These are phyloP conservation scores for maize (Zea mays) DNA, from an alignment of 176 grass and related monocot species.

Conservation along the genomic window DNA sequence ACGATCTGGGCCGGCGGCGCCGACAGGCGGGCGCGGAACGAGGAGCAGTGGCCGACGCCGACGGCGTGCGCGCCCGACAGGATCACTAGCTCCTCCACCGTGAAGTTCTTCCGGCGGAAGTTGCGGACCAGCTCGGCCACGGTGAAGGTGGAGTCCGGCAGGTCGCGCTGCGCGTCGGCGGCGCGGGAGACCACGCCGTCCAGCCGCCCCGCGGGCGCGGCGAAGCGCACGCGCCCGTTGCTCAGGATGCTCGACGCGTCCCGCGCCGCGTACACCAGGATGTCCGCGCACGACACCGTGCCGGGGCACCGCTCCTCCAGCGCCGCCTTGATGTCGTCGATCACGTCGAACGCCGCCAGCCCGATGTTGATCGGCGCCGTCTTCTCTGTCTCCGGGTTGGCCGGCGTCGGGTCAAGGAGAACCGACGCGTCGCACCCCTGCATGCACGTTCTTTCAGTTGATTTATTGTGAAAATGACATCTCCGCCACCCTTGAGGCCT, in stretches of 20 bases:
- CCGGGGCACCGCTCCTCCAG: slow-evolving; percentile 45
- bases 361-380: slow-evolving; percentile 63
- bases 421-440: slow-evolving; percentile 57
- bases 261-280: slow-evolving; percentile 51
- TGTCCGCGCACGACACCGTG: slow-evolving; percentile 61
- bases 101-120: slow-evolving; percentile 65
- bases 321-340: slow-evolving; percentile 60
- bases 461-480: too few species aligned
- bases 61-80: slow-evolving; percentile 68
- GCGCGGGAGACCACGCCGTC: slow-evolving; percentile 54
- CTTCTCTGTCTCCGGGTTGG: slow-evolving; percentile 56
- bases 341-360: slow-evolving; percentile 46
- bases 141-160: slow-evolving; percentile 59
- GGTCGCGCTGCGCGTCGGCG: slow-evolving; percentile 54
- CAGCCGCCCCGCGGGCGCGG: slow-evolving; percentile 38
- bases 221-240: slow-evolving; percentile 54
- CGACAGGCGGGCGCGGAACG: slow-evolving; percentile 40
- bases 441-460: too few species aligned
- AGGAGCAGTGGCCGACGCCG: slow-evolving; percentile 67
- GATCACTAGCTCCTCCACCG: slow-evolving; percentile 63
- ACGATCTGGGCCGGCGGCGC: slow-evolving; percentile 36
- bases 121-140: slow-evolving; percentile 44
- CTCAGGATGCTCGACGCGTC: slow-evolving; percentile 51
- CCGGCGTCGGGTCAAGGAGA: slow-evolving; percentile 47
- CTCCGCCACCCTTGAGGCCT: too few species aligned